Percentiles rank a stretch among this genome's conserved stretches.
Conservation (phyloP, 2,329 filamentous ascomycete species). For the Didymella segeticola region DNA sequence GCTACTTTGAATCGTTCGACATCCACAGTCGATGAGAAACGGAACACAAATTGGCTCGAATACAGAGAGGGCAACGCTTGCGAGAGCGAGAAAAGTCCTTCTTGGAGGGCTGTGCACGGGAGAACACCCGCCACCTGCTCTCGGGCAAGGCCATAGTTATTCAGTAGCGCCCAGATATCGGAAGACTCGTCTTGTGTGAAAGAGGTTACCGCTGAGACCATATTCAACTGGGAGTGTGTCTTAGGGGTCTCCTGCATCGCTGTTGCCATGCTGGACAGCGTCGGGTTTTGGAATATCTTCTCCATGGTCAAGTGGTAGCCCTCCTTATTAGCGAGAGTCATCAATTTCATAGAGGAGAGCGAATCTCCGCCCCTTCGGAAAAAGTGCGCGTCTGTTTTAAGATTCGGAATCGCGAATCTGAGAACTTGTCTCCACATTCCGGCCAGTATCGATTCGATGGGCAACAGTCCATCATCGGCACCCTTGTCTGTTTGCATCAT, state of each 20-base stretch:
- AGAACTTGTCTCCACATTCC: conserved; percentile 3
- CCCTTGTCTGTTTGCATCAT: too few relatives aligned
- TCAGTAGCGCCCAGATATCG: background rate
- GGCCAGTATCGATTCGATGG: too few relatives aligned
- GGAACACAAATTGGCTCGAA: background rate
- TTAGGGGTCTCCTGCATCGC: background rate
- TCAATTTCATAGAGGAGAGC: conserved; percentile 18
- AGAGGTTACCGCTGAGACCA: background rate
- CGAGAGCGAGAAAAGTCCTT: conserved; percentile 47
- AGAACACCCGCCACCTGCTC: conserved; percentile 3
- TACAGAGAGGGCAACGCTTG: background rate
- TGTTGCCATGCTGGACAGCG: background rate
- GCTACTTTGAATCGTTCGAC: background rate
- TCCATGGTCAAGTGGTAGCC: conserved; percentile 8
- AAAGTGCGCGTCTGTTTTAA: too few relatives aligned
- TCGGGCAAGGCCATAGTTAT: too few relatives aligned
- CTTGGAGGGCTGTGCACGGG: conserved; percentile 17
- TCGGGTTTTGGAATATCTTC: conserved; percentile 17
- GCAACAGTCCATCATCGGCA: too few relatives aligned
- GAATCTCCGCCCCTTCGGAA: conserved; percentile 25
- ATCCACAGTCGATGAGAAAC: background rate
- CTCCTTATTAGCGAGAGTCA: conserved; percentile 10
- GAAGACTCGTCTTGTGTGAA: background rate
- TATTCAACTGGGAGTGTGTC: background rate
- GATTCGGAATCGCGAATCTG: background rate